Base-by-base conservation (phyloP, 2,329 filamentous ascomycete genomes). In the Fusarium devonianum region DNA sequence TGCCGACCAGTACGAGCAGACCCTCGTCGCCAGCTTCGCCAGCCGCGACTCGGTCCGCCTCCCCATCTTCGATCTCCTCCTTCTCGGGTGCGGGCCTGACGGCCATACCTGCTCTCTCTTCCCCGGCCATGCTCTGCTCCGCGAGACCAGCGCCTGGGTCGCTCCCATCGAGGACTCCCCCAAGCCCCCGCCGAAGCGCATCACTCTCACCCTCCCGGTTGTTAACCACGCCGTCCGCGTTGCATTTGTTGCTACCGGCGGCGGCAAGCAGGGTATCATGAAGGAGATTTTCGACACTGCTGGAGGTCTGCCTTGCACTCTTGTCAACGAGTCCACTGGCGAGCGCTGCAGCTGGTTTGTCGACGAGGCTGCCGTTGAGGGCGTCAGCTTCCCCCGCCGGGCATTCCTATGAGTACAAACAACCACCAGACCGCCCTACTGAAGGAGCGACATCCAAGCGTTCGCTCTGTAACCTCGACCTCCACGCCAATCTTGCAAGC, bases 71-170 rank as follows among this genome's bases (percentile, higher is more conserved):
- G 94, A 99, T 71, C 83, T 99, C 42, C 80, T 99, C 45, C 84
- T 99, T 30, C 85, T 99, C 30, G 94, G 94, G 65, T 96, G 90
- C 71, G 94, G 94, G 0, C 93, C 94, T 11, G 94, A 97, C 72
- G 94, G 94, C 41, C 94, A 99, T 77, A 97, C 94, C 23, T 97
- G 94, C 85, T 94, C 89, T 65, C 79, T 99, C 41, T 99, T 99
- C 79, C 94, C 94, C 5, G 88, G 88, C 45, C 93, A 97, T 70
- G 83, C 87, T 49, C 82, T 97, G 43, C 82, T 97, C 61, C 86
- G 92, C 58, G 93, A 97, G 77, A 84, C 84, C 25, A 87, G 86
- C 66, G 91, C 93, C 43, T 99, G 94, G 94, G 91, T 97, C 32
- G 88, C 92, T 11, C 84, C 91, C 34, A 95, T 97, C 68, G 86